Percentiles rank a stretch among this genome's conserved stretches.
Conservation (phyloP, 805 yeast species). For the Hemisphaericaspora nanyangensis region DNA sequence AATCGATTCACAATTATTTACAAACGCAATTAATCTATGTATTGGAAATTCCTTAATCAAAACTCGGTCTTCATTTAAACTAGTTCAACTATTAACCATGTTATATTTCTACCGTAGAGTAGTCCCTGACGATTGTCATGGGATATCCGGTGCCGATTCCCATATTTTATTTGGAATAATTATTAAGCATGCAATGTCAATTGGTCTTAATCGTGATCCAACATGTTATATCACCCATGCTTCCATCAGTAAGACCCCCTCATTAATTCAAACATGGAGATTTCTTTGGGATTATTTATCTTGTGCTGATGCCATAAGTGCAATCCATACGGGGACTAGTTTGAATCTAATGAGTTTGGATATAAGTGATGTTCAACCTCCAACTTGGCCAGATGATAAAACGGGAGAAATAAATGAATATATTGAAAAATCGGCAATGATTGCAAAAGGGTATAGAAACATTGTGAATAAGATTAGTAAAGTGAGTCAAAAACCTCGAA, state of each 20-base stretch:
- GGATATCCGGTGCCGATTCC: slow-evolving; percentile 37
- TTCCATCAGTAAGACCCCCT: slow-evolving; percentile 23
- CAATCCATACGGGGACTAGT: slow-evolving; percentile 31
- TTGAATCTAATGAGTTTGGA: slow-evolving; percentile 24
- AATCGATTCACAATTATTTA: slow-evolving; percentile 24
- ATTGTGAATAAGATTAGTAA: slow-evolving; percentile 25
- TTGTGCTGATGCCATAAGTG: slow-evolving; percentile 25
- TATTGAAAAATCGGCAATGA: slow-evolving; percentile 11
- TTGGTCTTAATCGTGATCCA: slow-evolving; percentile 41
- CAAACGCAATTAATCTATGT: slow-evolving; percentile 30
- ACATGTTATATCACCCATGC: slow-evolving; percentile 25
- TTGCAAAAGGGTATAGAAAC: slow-evolving; percentile 26
- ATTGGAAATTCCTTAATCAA: slow-evolving; percentile 27
- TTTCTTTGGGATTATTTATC: slow-evolving; percentile 31
- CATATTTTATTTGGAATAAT: slow-evolving; percentile 35
- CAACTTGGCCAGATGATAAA: slow-evolving; percentile 12
- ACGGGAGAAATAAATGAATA: slow-evolving; percentile 14
- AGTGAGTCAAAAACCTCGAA: slow-evolving; percentile 25
- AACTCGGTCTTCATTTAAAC: slow-evolving; percentile 28
- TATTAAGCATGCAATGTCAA: slow-evolving; percentile 35
- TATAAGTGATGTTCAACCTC: slow-evolving; percentile 31
- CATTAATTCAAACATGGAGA: slow-evolving; percentile 31
- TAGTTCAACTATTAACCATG: slow-evolving; percentile 32
- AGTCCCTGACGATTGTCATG: slow-evolving; percentile 41
- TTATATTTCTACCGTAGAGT: slow-evolving; percentile 32